Evolutionary conservation across 2,329 filamentous ascomycete species (phyloP).

Genomic region (Cytospora mali): DNA sequence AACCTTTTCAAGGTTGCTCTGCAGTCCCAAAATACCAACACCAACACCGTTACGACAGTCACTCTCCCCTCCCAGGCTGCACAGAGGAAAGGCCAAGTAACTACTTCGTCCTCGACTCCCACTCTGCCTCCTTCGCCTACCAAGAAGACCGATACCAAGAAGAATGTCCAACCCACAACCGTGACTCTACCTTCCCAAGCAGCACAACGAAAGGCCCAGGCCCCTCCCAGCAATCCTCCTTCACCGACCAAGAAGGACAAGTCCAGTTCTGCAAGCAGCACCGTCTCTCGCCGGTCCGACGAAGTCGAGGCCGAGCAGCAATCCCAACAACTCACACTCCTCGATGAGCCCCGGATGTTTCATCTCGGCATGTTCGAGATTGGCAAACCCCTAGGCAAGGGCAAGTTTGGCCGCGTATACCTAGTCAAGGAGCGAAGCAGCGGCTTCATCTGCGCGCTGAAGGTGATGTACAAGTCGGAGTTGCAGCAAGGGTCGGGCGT

Average conservation of each 20-base stretch:
- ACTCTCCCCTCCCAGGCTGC: slow-evolving; percentile 68
- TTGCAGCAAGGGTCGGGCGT: slow-evolving; percentile 74
- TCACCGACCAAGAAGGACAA: slow-evolving; percentile 58
- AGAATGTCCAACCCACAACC: slow-evolving; percentile 45
- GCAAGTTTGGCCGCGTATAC: slow-evolving; percentile 86
- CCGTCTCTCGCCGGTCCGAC: slow-evolving; percentile 42
- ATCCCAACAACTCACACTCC: slow-evolving; percentile 52
- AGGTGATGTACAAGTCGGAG: slow-evolving; percentile 84
- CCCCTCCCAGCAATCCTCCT: slow-evolving; percentile 40
- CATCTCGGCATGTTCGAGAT: slow-evolving; percentile 96
- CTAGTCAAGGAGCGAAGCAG: slow-evolving; percentile 77
- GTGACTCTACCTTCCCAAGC: slow-evolving; percentile 70
- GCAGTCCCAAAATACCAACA: slow-evolving; percentile 72
- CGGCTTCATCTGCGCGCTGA: slow-evolving; percentile 83
- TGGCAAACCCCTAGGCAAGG: slow-evolving; percentile 81
- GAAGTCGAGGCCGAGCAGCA: slow-evolving; percentile 57
- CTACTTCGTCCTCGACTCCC: slow-evolving; percentile 31
- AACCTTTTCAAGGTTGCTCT: slow-evolving; percentile 87
- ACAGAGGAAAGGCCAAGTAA: slow-evolving; percentile 49
- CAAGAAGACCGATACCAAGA: slow-evolving; percentile 26
- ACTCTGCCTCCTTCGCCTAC: slow-evolving; percentile 30
- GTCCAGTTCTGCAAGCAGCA: slow-evolving; percentile 40
- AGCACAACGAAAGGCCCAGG: slow-evolving; percentile 52
- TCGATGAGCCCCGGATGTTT: slow-evolving; percentile 64
- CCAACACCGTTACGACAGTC: slow-evolving; percentile 59